Base-by-base conservation (phyloP, 2,329 filamentous ascomycete species). In the Ceratocystis lukuohia region DNA sequence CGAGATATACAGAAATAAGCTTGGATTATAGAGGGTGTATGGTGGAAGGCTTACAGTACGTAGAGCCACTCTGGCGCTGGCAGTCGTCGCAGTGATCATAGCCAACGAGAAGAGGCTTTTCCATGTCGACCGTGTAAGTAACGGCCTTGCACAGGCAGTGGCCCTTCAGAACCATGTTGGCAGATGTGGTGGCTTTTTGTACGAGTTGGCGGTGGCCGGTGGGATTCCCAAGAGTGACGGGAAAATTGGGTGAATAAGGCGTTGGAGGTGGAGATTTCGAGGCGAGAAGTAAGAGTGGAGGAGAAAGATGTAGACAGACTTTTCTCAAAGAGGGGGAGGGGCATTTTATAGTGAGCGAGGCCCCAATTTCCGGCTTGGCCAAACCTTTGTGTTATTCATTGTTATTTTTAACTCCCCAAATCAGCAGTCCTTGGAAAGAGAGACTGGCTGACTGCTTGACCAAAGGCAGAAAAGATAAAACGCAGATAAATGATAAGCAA, bases 71-170 rank as follows among this genome's bases (percentile, higher is more conserved):
- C 76, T 88, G 85, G 72, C 85, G 84, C 76, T 88, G 85, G 80
- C 85, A 88, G 76, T 88, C 85, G 72, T 88, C 85, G 72, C 85
- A 88, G 78, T 88, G 85, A 73, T 88, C 87, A 74, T 88, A 88
- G 69, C 81, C 85, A 64, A 82, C 83, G 74, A 82, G 56, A 65
- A 82, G 72, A 65, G 80, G 80, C 62, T 75, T 76, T 30, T 82
- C 80, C 68, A 80, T 75, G 73, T 81, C 79, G 63, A 75, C 77
- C 73, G 80, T 80, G 80, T 90, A 91, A 73, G 86, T 88, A 76
- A 88, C 83, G 72, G 83, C 81, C 74, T 85, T 85, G 81, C 85
- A 88, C 70, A 88, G 84, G 74, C 85, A 88, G 80, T 88, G 85
- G 75, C 85, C 85, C 65, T 80, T 80, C 73, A 88, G 79, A 82